Base-by-base conservation (phyloP, 2,329 filamentous ascomycete genomes). In the Colletotrichum graminicola region DNA sequence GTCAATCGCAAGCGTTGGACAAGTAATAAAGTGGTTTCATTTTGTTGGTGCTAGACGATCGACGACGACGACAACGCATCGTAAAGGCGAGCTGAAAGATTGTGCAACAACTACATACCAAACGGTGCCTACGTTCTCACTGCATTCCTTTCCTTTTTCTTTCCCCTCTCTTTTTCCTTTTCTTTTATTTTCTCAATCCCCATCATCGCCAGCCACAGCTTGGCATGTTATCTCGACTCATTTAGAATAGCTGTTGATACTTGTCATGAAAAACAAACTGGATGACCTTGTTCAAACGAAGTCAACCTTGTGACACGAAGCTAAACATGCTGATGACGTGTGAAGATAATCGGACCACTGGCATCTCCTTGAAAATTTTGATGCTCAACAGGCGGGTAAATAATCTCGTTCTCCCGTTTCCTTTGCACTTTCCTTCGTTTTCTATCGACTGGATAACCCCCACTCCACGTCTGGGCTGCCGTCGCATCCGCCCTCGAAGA, bases 1-100 rank as follows among this genome's bases (percentile, higher is more conserved):
- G 70, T 57, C 70, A 72, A 72, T 72, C 70, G 52, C 70, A 72
- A 52, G 70, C 70, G 55, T 54, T 72, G 66, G 70, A 72, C 14
- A 72, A 62, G 54, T 72, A 64, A 69, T 52, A 10, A 39, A 26
- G n/a, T 18, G 43, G 43, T 21, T 65, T 23, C 18, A 57, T 45
- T 12, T 11, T 4, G 18, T n/a, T n/a, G 5, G 1, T n/a, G 23
- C 23, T 54, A 52, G 47, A 62, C 16, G 16, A 21, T 6, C 6
- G 41, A 43, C 16, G 18, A 43, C 21, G 21, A n/a, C 8, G 41
- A 21, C 3, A 14, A 62, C n/a, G 26, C 18, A 23, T 54, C 34
- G 60, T 54, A 62, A 62, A 54, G 60, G 47, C 60, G 60, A 43
- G 18, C 34, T 34, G 59, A 62, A 52, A 62, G 61, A 62, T 62